phyloP scores from a whole-genome alignment of 1,139 yeast species.

The Suzukiozyma palmioleophila region DNA sequence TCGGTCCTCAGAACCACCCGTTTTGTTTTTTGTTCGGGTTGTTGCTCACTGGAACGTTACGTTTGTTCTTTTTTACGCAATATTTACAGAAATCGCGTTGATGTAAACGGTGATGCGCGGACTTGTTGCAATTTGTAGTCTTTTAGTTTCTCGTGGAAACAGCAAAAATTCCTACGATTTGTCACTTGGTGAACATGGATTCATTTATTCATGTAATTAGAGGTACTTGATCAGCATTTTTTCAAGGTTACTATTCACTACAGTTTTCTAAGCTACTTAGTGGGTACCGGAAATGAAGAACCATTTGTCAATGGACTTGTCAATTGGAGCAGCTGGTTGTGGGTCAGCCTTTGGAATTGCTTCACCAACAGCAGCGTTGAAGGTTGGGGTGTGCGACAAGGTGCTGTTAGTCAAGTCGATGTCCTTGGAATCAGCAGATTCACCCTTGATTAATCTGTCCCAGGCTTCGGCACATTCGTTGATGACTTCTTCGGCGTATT shows the following conservation, averaged over 20 bases:
- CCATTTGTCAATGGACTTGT: constrained; percentile 97
- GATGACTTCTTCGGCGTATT: constrained; percentile 67
- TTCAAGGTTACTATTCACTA: too few relatives aligned
- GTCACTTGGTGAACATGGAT: neutral
- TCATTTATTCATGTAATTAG: neutral
- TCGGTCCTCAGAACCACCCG: too few relatives aligned
- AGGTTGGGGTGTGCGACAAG: constrained; percentile 52
- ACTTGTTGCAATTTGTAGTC: too few relatives aligned
- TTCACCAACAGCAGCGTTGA: constrained; percentile 43
- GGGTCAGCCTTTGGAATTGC: constrained; percentile 68
- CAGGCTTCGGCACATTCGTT: constrained; percentile 78
- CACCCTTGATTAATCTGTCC: constrained; percentile 61
- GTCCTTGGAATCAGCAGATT: constrained; percentile 42
- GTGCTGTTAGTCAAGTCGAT: constrained; percentile 74
- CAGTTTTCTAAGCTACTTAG: constrained; percentile 14
- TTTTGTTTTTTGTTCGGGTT: too few relatives aligned
- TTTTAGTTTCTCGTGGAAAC: too few relatives aligned
- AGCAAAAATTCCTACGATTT: too few relatives aligned
- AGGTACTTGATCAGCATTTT: too few relatives aligned
- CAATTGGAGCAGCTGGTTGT: constrained; percentile 87
- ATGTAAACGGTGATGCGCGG: too few relatives aligned
- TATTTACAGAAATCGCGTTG: too few relatives aligned
- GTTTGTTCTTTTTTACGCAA: too few relatives aligned
- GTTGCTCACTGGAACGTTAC: too few relatives aligned
- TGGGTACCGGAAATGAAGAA: constrained; percentile 92